These are phyloP conservation scores for Solanum gracilifrons DNA, from an alignment of 257 asterid genomes.

Conservation along the genomic window DNA sequence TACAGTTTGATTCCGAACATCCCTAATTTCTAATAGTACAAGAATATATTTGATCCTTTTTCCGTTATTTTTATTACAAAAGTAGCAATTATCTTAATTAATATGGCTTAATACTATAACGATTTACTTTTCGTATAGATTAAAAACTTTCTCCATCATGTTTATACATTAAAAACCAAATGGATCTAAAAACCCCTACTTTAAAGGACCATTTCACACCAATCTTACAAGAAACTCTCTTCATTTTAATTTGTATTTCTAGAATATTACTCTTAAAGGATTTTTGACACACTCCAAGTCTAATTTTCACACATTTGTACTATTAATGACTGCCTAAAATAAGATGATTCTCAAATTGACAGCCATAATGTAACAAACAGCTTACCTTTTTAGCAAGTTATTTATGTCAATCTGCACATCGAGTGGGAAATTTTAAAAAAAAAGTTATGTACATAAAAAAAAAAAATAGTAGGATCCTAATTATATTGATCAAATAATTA, in stretches of 20 bases:
- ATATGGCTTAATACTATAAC: not conserved
- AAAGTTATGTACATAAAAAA: not conserved
- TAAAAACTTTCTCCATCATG: not conserved
- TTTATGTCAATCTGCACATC: not conserved
- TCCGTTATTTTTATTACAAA: too few relatives aligned
- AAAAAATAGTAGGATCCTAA: not conserved
- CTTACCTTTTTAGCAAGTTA: not conserved
- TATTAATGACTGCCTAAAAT: not conserved
- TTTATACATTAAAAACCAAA: not conserved
- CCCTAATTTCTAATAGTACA: too few relatives aligned
- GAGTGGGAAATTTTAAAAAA: too few relatives aligned
- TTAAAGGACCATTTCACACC: not conserved
- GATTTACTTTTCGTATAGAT: too few relatives aligned
- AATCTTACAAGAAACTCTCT: not conserved
- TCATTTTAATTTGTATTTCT: not conserved
- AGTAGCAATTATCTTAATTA: too few relatives aligned
- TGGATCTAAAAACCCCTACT: not conserved
- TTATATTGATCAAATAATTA: not conserved
- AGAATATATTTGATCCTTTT: too few relatives aligned
- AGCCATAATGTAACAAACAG: not conserved
- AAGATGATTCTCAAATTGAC: not conserved
- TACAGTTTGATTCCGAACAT: too few relatives aligned
- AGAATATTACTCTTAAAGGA: not conserved
- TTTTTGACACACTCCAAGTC: not conserved
- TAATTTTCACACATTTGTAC: not conserved